Evolutionary conservation across 352 stramenopile species (phyloP), one percentile per base, ranked within the genome.

Genomic region (Phytophthora parvispora): DNA sequence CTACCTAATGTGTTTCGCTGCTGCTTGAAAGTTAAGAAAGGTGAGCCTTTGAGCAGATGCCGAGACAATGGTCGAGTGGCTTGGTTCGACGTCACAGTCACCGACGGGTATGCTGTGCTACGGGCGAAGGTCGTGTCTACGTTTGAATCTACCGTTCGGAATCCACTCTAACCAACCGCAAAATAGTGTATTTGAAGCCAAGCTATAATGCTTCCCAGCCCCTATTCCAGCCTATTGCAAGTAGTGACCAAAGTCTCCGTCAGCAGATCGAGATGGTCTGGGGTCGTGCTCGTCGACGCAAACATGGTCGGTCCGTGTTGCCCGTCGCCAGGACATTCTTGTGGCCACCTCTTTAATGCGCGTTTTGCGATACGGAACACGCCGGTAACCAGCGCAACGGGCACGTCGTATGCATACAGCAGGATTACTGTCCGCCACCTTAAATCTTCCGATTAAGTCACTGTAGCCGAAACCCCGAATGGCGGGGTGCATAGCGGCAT

Each of bases 241-340:
- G 40, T 8, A 47, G 10, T 47, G 40, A 47, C 40, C 32, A 38
- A n/a, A 38, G 32, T 3, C 32, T 38, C 32, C 32, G 32, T 24
- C 40, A 47, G 16, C 40, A 47, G 40, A 47, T 47, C 40, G 40
- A 47, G 40, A 47, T 47, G 40, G 40, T 47, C 40, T 47, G 40
- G 40, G 6, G 15, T n/a, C 40, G 40, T 24, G 13, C 40, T 47
- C 40, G 13, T 7, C 40, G 15, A 24, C 40, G 40, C 15, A 47
- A 47, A 47, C 16, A 47, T 8, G 40, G 15, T 47, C 40, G 40
- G 6, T 24, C n/a, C 40, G 40, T n/a, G 31, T 36, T 36, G 6
- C 31, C 31, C 10, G 31, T 36, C 10, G 6, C 10, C 31, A 10
- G 31, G 31, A 45, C 8, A 20, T 45, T 6, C 6, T 18, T n/a